phyloP scores from a whole-genome alignment of 768 basidiomycete genomes.

The Mrakia frigida region DNA sequence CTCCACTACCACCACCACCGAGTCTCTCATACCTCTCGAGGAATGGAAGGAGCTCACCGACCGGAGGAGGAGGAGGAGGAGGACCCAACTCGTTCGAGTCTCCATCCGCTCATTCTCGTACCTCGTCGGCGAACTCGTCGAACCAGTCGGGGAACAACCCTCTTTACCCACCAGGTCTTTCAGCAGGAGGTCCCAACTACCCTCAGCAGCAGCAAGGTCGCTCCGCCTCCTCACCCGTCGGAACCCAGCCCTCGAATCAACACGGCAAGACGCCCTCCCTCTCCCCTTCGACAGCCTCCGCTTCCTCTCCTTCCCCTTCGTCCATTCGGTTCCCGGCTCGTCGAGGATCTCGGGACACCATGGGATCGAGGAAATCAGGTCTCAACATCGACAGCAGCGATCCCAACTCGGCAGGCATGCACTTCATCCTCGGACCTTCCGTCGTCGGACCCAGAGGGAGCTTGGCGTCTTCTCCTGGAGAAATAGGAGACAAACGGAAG shows the following conservation, averaged over 20 bases:
- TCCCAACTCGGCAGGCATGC: background rate
- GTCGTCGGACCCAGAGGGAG: background rate
- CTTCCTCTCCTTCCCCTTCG: slow-evolving; percentile 13
- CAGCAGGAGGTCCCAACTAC: slow-evolving; percentile 15
- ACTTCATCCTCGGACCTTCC: background rate
- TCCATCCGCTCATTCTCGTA: background rate
- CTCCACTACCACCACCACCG: slow-evolving; percentile 19
- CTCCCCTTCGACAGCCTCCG: background rate
- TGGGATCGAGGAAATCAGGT: slow-evolving; percentile 19
- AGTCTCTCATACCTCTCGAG: slow-evolving; percentile 22
- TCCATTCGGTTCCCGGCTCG: slow-evolving; percentile 23
- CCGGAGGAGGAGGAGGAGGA: slow-evolving; percentile 1
- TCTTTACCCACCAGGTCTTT: slow-evolving; percentile 21
- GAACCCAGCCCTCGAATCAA: background rate
- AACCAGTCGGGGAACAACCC: background rate
- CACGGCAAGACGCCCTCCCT: slow-evolving; percentile 9
- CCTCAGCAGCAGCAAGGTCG: slow-evolving; percentile 20
- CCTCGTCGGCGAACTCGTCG: slow-evolving; percentile 9
- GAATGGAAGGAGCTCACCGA: background rate
- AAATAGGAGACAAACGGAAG: slow-evolving; percentile 2
- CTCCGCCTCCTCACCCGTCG: slow-evolving; percentile 24
- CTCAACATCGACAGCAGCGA: slow-evolving; percentile 17
- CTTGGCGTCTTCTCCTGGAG: background rate
- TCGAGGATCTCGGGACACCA: slow-evolving; percentile 22
- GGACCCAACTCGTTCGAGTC: slow-evolving; percentile 10